Evolutionary conservation across 2,329 filamentous ascomycete genomes (phyloP), one percentile per base, ranked within the genome.

Genomic region (Stemphylium vesicarium): DNA sequence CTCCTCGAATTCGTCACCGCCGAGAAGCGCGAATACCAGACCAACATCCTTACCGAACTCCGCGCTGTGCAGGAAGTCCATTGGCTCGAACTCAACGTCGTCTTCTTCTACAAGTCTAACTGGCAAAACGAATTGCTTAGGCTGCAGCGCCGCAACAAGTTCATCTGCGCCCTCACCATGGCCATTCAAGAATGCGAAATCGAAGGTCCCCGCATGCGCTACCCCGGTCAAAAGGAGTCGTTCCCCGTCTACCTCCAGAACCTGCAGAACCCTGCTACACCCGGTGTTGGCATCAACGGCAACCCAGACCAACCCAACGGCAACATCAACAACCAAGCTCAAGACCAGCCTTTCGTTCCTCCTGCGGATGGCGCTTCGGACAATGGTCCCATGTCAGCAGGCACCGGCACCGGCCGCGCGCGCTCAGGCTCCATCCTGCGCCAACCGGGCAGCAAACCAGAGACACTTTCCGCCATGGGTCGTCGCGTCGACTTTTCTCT

Each of bases 31-130:
- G 94, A 97, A 70, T 96, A 91, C 71, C 90, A 94, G 65, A 82
- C 83, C 58, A 94, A 93, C 62, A 92, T 96, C 53, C 84, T 96
- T 33, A 96, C 91, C 0, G 92, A 96, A 75, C 81, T 98, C 64
- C 86, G 85, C 20, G 86, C 87, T 8, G 87, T 98, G 46, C 86
- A 88, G 20, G 88, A 96, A 66, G 91, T 92, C 32, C 91, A 94
- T 72, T 90, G 89, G 5, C 88, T 96, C 69, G 92, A 88, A 4
- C 84, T 97, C 69, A 97, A 96, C 75, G 87, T 98, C 52, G 88
- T 97, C 69, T 96, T 96, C 81, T 97, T 97, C 81, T 96, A 97
- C 84, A 97, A 97, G 76, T 92, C 89, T 55, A 97, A 94, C 75
- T 97, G 90, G 85, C 94, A 98, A 73, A 97, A 97, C 72, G 94